A percentile compares a stretch with the other conserved stretches of the same genome.
phyloP scores from a whole-genome alignment of 768 basidiomycete genomes.

The Phanerochaete carnosa region DNA sequence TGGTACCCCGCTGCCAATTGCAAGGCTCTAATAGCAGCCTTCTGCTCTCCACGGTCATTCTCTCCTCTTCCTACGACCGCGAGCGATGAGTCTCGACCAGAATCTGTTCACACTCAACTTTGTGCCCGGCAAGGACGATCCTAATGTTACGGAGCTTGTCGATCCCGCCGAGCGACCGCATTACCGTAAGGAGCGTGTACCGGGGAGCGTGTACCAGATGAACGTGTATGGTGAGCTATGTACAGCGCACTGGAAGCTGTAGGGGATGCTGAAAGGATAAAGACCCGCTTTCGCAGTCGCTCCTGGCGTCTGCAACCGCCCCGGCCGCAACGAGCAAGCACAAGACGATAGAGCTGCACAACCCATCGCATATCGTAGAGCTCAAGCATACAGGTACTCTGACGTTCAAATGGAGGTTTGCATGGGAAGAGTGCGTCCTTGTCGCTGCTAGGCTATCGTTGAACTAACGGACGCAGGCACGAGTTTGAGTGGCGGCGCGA shows the following conservation, averaged over 20 bases:
- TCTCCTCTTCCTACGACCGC: not conserved
- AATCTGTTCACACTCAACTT: constrained; percentile 81
- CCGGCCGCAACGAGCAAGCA: constrained; percentile 64
- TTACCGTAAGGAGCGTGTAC: constrained; percentile 67
- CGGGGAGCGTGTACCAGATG: constrained; percentile 53
- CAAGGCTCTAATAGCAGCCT: not conserved
- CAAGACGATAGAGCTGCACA: constrained; percentile 73
- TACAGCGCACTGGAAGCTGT: not conserved
- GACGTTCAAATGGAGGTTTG: constrained; percentile 74
- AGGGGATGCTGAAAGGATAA: not conserved
- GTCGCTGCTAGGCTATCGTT: not conserved
- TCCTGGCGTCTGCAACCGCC: constrained; percentile 67
- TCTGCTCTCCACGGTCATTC: not conserved
- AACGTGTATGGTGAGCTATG: constrained; percentile 62
- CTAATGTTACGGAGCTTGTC: constrained; percentile 63
- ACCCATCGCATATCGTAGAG: constrained; percentile 68
- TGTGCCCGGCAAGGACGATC: constrained; percentile 54
- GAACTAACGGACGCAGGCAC: constrained; percentile 42
- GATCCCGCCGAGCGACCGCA: constrained; percentile 62
- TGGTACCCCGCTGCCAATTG: not conserved
- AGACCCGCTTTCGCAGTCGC: constrained; percentile 73
- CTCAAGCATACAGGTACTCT: constrained; percentile 72
- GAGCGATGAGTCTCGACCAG: constrained; percentile 74
- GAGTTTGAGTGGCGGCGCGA: constrained; percentile 86
- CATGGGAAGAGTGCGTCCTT: constrained; percentile 76